These are phyloP conservation scores for Fraxinus xanthoxyloides DNA, from an alignment of 305 asterid species.

Conservation along the genomic window DNA sequence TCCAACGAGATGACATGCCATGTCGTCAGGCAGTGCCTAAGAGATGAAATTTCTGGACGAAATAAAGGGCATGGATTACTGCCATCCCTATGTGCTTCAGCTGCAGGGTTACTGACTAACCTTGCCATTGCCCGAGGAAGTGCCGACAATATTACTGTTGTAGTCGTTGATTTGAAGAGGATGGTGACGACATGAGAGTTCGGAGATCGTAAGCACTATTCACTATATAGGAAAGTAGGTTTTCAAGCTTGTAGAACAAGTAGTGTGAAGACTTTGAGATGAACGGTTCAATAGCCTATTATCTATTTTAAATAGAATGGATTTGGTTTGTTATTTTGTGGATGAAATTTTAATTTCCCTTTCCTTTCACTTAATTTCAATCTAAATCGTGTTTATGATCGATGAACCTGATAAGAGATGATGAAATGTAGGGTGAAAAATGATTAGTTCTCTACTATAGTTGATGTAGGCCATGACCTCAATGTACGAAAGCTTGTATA, in stretches of 20 bases:
- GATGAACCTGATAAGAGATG: neutral
- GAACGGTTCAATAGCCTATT: neutral
- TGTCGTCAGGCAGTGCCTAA: conserved; percentile 37
- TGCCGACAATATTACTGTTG: conserved; percentile 37
- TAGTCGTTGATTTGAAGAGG: conserved; percentile 48
- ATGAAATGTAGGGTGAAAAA: neutral
- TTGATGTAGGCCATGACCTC: neutral
- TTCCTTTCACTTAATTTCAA: neutral
- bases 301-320: neutral
- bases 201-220: neutral
- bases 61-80: neutral
- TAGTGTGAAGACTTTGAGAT: neutral
- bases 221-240: neutral
- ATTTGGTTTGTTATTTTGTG: neutral
- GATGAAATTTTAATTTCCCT: neutral
- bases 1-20: conserved; percentile 32
- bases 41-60: neutral
- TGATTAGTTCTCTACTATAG: neutral
- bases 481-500: neutral
- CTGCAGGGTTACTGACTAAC: conserved; percentile 44
- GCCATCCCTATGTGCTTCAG: conserved; percentile 35
- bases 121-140: conserved; percentile 45
- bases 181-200: neutral
- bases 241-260: neutral
- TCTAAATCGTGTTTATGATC: neutral